Evolutionary conservation across 129 eudicot species (phyloP).

Genomic region (Tanacetum coccineum): DNA sequence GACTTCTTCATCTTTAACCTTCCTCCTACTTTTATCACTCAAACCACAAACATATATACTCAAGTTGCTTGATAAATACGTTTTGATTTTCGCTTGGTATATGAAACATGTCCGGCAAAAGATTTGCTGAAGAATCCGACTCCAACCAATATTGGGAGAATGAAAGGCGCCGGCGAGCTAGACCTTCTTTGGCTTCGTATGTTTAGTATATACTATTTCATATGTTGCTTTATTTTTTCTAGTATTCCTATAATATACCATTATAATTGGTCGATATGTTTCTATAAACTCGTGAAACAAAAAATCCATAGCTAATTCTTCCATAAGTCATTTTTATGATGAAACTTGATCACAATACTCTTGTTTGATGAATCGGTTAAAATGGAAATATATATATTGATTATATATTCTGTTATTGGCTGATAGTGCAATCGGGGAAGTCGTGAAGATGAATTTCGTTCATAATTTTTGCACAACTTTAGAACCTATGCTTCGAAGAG

Average conservation of each 20-base stretch:
- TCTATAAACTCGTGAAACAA: background rate
- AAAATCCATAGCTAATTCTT: background rate
- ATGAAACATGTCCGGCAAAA: slow-evolving; percentile 54
- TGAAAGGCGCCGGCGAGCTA: slow-evolving; percentile 46
- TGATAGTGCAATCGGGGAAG: slow-evolving; percentile 67
- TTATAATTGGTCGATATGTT: too few relatives aligned
- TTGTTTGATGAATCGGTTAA: background rate
- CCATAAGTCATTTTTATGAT: background rate
- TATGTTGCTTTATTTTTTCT: too few relatives aligned
- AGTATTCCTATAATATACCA: too few relatives aligned
- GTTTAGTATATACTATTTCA: slow-evolving; percentile 14
- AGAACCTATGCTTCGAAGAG: slow-evolving; percentile 84
- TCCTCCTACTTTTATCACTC: slow-evolving; percentile 11
- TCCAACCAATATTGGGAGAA: slow-evolving; percentile 39
- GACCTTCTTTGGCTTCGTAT: slow-evolving; percentile 72
- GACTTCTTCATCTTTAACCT: slow-evolving; percentile 7
- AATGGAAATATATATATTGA: background rate
- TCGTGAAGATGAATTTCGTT: slow-evolving; percentile 47
- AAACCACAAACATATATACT: background rate
- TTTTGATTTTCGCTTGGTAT: background rate
- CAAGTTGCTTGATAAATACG: background rate
- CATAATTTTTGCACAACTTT: slow-evolving; percentile 48
- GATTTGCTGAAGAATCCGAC: slow-evolving; percentile 33
- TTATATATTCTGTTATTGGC: background rate
- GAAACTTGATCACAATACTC: background rate